Conservation (phyloP, 352 stramenopile species). For the Pythium sukuiense region DNA sequence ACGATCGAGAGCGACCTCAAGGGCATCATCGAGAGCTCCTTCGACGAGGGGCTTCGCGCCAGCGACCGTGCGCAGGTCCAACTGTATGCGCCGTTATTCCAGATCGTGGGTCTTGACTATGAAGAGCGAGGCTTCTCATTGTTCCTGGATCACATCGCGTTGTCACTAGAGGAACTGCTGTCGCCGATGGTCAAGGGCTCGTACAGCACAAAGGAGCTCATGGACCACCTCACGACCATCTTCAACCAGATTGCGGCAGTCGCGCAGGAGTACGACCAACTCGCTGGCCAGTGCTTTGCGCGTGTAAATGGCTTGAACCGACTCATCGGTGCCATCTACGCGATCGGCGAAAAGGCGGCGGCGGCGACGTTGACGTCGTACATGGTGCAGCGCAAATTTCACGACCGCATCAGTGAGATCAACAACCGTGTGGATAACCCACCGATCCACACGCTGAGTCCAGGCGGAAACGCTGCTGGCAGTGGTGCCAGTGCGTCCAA, state of each 20-base stretch:
- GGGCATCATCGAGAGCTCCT: slow-evolving; percentile 66
- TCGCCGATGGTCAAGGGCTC: slow-evolving; percentile 36
- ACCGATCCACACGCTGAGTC: neutral
- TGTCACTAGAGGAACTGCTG: slow-evolving; percentile 38
- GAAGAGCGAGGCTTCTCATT: slow-evolving; percentile 64
- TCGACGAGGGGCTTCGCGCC: slow-evolving; percentile 51
- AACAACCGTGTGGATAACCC: slow-evolving; percentile 20
- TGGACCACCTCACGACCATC: slow-evolving; percentile 68
- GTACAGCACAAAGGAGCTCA: slow-evolving; percentile 75
- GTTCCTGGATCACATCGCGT: slow-evolving; percentile 51
- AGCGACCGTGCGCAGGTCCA: slow-evolving; percentile 50
- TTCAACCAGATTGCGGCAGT: slow-evolving; percentile 78
- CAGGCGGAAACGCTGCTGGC: neutral
- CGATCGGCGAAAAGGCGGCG: slow-evolving; percentile 53
- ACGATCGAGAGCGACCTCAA: slow-evolving; percentile 86
- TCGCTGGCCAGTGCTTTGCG: slow-evolving; percentile 57
- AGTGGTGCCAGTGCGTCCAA: slow-evolving; percentile 14
- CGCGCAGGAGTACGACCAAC: slow-evolving; percentile 55
- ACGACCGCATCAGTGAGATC: slow-evolving; percentile 48
- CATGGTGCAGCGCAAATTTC: slow-evolving; percentile 75
- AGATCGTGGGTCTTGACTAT: slow-evolving; percentile 63
- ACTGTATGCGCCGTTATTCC: slow-evolving; percentile 76
- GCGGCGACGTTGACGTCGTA: slow-evolving; percentile 64
- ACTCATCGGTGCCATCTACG: slow-evolving; percentile 58
- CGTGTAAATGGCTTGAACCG: slow-evolving; percentile 50